Conservation (phyloP, 768 basidiomycete genomes). For the Sporobolomyces pararoseus region DNA sequence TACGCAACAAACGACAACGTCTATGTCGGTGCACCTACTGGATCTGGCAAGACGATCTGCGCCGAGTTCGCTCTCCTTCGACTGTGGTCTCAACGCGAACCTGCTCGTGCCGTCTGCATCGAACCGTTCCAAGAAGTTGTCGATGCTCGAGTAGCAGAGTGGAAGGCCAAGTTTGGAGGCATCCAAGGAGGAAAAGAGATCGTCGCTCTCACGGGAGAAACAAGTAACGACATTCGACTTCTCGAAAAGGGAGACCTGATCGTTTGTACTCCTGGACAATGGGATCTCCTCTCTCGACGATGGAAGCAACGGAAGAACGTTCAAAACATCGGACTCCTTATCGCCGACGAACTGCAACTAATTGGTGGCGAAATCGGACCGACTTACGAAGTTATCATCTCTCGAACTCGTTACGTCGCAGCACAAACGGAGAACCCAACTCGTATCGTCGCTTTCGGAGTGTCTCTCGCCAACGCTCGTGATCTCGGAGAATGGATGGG, state of each 20-base stretch:
- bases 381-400: constrained; percentile 93
- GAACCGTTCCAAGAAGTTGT: constrained; percentile 99
- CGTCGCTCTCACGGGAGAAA: constrained; percentile 88
- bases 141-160: constrained; percentile 79
- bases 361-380: constrained; percentile 93
- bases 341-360: constrained; percentile 91
- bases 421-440: constrained; percentile 90
- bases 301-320: constrained; percentile 98
- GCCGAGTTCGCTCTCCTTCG: constrained; percentile 92
- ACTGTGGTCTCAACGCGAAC: constrained; percentile 85
- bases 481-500: constrained; percentile 99
- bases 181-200: constrained; percentile 92
- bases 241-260: constrained; percentile 89
- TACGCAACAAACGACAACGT: constrained; percentile 96
- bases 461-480: constrained; percentile 89
- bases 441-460: constrained; percentile 88
- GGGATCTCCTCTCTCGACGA: constrained; percentile 88
- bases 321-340: constrained; percentile 83
- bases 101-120: constrained; percentile 82
- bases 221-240: constrained; percentile 80
- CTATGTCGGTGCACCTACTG: constrained; percentile 93
- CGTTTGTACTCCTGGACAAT: constrained; percentile 91
- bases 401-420: constrained; percentile 91
- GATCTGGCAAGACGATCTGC: constrained; percentile 94
- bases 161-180: constrained; percentile 74